Evolutionary conservation across 306 rosid species (phyloP).

Genomic region (Cicer chorassanicum): DNA sequence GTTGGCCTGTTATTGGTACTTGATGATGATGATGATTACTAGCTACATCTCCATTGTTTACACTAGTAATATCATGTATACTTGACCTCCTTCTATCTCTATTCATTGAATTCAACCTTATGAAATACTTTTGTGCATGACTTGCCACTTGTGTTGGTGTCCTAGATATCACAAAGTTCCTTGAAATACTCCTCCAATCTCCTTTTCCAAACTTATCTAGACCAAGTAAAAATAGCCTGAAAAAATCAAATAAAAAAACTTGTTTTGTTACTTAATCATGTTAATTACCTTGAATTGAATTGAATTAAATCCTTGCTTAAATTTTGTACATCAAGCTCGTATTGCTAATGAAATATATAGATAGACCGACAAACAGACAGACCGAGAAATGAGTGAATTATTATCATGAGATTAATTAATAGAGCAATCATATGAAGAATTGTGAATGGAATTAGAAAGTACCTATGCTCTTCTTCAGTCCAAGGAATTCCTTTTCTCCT

Average conservation of each 20-base stretch:
- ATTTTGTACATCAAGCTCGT: background rate
- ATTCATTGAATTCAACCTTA: conserved; percentile 90
- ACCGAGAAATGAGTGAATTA: background rate
- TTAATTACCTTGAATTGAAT: conserved; percentile 13
- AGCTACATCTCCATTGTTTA: conserved; percentile 75
- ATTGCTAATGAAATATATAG: conserved; percentile 1
- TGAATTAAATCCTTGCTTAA: background rate
- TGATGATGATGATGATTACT: conserved; percentile 48
- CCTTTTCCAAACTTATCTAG: conserved; percentile 98
- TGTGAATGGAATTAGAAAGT: conserved; percentile 37
- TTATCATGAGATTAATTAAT: background rate
- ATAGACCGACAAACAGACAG: background rate
- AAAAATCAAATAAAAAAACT: background rate
- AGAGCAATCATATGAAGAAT: background rate
- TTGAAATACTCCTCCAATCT: conserved; percentile 99
- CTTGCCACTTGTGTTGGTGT: conserved; percentile 99
- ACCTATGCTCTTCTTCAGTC: conserved; percentile 99
- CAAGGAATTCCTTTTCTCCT: conserved; percentile 95
- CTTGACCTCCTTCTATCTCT: conserved; percentile 97
- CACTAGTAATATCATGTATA: conserved; percentile 91
- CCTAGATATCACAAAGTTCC: conserved; percentile 92
- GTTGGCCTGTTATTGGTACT: conserved; percentile 90
- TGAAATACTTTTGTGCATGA: conserved; percentile 97
- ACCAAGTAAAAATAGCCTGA: conserved; percentile 91
- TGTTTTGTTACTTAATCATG: background rate